Conservation (phyloP, 2,329 filamentous ascomycete genomes). For the Trichophyton equinum region DNA sequence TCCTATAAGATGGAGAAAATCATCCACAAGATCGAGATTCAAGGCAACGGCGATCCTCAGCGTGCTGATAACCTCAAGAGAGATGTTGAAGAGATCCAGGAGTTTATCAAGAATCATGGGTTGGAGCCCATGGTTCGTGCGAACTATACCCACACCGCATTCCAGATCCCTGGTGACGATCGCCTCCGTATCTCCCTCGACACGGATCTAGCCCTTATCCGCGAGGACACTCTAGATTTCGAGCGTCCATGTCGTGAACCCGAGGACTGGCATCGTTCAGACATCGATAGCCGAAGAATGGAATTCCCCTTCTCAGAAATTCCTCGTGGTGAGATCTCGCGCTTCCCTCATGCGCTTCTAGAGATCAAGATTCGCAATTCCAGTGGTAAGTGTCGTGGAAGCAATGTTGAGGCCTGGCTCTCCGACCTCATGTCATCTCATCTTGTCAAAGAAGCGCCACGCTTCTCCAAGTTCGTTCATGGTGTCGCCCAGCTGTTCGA, state of each 20-base stretch:
- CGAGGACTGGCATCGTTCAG: constrained; percentile 75
- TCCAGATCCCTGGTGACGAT: constrained; percentile 89
- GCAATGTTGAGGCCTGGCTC: constrained; percentile 70
- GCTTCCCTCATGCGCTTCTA: constrained; percentile 80
- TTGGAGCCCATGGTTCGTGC: constrained; percentile 78
- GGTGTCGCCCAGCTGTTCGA: constrained; percentile 86
- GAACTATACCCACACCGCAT: constrained; percentile 87
- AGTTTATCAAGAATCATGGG: constrained; percentile 62
- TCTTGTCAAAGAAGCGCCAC: constrained; percentile 74
- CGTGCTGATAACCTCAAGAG: constrained; percentile 57
- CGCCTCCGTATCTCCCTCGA: constrained; percentile 86
- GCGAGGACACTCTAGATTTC: constrained; percentile 59
- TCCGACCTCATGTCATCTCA: constrained; percentile 87
- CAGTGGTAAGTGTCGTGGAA: constrained; percentile 40
- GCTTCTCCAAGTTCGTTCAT: constrained; percentile 95
- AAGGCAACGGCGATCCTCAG: constrained; percentile 52
- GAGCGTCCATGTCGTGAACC: constrained; percentile 82
- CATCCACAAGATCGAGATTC: constrained; percentile 66
- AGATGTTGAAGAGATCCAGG: constrained; percentile 64
- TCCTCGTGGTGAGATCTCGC: constrained; percentile 78
- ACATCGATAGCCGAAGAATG: constrained; percentile 74
- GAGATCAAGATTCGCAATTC: constrained; percentile 91
- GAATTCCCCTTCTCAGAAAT: constrained; percentile 78
- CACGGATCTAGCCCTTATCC: constrained; percentile 79
- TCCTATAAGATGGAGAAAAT: constrained; percentile 89